A percentile compares a stretch with the other conserved stretches of the same genome.
phyloP scores from a whole-genome alignment of 2,329 filamentous ascomycete genomes.

The Aureobasidium vineae region DNA sequence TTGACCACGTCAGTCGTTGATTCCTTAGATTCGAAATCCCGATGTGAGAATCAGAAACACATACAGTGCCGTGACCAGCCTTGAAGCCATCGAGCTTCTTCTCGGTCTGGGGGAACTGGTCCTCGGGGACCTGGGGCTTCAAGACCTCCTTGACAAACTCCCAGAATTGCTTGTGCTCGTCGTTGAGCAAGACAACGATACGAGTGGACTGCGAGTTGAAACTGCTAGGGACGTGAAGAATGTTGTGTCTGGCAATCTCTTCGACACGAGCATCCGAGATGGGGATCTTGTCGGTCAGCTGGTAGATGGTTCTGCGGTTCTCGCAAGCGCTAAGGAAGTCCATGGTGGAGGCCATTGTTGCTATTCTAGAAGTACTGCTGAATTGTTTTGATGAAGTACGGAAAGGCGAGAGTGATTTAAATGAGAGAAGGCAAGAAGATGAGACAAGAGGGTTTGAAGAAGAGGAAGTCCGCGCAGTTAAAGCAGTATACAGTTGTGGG shows the following conservation, averaged over 20 bases:
- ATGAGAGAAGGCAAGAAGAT: background rate
- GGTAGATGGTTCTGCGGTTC: constrained; percentile 60
- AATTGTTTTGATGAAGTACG: constrained; percentile 9
- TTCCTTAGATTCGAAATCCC: background rate
- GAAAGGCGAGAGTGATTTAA: background rate
- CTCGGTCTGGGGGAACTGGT: constrained; percentile 57
- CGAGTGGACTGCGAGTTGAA: constrained; percentile 91
- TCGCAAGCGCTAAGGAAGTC: constrained; percentile 64
- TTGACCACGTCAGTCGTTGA: background rate
- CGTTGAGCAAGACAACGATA: constrained; percentile 72
- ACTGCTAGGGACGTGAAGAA: constrained; percentile 70
- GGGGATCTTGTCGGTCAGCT: constrained; percentile 50
- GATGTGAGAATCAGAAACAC: constrained; percentile 35
- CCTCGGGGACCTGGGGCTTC: constrained; percentile 65
- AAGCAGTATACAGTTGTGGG: constrained; percentile 23
- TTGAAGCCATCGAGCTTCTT: constrained; percentile 60
- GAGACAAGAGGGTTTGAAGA: background rate
- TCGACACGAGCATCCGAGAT: constrained; percentile 59
- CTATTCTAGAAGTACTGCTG: constrained; percentile 31
- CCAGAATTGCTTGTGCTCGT: constrained; percentile 88
- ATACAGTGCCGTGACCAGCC: constrained; percentile 71
- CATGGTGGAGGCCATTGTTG: constrained; percentile 43
- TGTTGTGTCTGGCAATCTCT: constrained; percentile 59
- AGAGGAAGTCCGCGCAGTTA: background rate
- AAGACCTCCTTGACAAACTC: constrained; percentile 65